These are phyloP conservation scores for Salvia miltiorrhiza DNA, from an alignment of 257 asterid species.

Conservation along the genomic window DNA sequence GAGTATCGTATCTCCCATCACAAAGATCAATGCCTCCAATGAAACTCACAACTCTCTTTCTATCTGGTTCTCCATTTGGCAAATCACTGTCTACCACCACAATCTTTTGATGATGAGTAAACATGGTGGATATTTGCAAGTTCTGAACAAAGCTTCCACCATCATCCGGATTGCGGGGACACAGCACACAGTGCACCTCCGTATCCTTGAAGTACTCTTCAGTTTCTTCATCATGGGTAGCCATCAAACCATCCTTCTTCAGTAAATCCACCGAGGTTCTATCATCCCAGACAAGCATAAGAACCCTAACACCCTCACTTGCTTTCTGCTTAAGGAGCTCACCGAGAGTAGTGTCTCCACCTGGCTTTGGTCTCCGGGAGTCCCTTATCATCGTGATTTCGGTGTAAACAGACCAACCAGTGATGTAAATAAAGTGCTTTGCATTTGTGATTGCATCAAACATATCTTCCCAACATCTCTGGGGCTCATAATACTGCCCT, in stretches of 20 bases:
- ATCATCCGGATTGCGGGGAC: constrained; percentile 91
- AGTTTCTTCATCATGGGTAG: constrained; percentile 89
- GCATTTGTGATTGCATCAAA: constrained; percentile 88
- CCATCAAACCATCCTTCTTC: constrained; percentile 92
- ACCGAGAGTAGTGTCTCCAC: constrained; percentile 74
- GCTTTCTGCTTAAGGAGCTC: constrained; percentile 86
- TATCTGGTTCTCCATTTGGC: constrained; percentile 61
- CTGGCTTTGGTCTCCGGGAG: constrained; percentile 72
- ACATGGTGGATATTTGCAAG: constrained; percentile 81
- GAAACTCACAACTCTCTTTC: constrained; percentile 70
- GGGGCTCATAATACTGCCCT: constrained; percentile 70
- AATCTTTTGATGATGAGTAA: constrained; percentile 94
- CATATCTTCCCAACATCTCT: constrained; percentile 88
- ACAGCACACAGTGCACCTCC: constrained; percentile 72
- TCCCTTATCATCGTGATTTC: constrained; percentile 77
- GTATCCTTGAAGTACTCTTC: constrained; percentile 55
- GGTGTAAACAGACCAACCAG: constrained; percentile 95
- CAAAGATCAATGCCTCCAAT: constrained; percentile 95
- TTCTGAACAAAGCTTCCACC: constrained; percentile 89
- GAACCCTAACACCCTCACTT: constrained; percentile 78
- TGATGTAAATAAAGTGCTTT: constrained; percentile 86
- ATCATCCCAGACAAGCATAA: constrained; percentile 97
- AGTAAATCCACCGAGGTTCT: constrained; percentile 80
- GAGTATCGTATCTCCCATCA: constrained; percentile 86
- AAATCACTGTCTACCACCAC: constrained; percentile 72